These are phyloP conservation scores for Pythium insidiosum DNA, from an alignment of 352 stramenopile genomes.

Conservation along the genomic window DNA sequence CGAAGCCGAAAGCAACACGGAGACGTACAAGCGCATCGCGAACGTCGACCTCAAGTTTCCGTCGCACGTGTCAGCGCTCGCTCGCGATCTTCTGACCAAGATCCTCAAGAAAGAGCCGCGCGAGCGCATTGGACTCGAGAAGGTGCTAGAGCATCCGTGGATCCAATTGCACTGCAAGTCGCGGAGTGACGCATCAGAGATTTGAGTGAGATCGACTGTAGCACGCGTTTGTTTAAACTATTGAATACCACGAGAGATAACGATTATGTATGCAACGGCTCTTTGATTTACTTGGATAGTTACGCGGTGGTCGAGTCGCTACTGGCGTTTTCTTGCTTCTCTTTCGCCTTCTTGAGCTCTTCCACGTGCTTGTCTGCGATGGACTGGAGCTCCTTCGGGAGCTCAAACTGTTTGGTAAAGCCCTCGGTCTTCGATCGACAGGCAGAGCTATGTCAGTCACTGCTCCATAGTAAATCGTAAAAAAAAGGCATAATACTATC, in stretches of 20 bases:
- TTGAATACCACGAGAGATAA: too few relatives aligned
- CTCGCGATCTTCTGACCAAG: conserved; percentile 92
- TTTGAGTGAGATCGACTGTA: conserved; percentile 7
- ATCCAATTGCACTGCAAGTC: conserved; percentile 73
- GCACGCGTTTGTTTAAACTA: too few relatives aligned
- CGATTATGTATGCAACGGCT: too few relatives aligned
- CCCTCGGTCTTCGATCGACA: conserved; percentile 27
- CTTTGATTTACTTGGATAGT: too few relatives aligned
- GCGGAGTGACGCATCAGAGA: not conserved
- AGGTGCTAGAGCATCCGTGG: conserved; percentile 95
- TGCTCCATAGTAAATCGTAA: too few relatives aligned
- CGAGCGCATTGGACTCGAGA: conserved; percentile 88
- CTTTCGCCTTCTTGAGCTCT: conserved; percentile 21
- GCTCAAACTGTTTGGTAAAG: conserved; percentile 75
- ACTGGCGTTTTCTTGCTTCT: too few relatives aligned
- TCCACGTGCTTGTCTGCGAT: conserved; percentile 47
- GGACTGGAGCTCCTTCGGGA: conserved; percentile 56
- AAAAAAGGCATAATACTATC: too few relatives aligned
- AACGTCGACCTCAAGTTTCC: conserved; percentile 96
- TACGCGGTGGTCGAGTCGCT: too few relatives aligned
- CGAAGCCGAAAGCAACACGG: conserved; percentile 92
- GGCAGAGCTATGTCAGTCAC: not conserved
- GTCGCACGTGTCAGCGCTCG: conserved; percentile 83
- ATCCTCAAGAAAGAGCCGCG: conserved; percentile 94
- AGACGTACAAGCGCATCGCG: conserved; percentile 97